These are phyloP conservation scores for Chalciporus pseudorubinellus DNA, from an alignment of 768 basidiomycete genomes.

Conservation along the genomic window DNA sequence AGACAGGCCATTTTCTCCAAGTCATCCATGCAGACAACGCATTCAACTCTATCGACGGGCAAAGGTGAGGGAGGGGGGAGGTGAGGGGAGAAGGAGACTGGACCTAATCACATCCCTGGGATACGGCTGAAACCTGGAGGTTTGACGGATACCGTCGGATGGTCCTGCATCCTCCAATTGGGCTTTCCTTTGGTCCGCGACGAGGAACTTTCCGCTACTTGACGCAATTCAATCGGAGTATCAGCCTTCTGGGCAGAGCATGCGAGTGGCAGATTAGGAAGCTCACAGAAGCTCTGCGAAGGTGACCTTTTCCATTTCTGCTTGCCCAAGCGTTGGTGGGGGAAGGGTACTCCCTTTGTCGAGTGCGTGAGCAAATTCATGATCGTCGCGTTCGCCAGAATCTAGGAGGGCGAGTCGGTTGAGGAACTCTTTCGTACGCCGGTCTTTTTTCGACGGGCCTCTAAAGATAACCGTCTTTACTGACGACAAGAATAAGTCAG, in stretches of 20 bases:
- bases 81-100: not conserved
- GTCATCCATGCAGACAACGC: slow-evolving; percentile 42
- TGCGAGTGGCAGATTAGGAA: not conserved
- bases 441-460: not conserved
- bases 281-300: slow-evolving; percentile 15
- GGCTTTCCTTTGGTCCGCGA: slow-evolving; percentile 2
- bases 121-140: not conserved
- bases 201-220: slow-evolving; percentile 14
- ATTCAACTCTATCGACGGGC: slow-evolving; percentile 27
- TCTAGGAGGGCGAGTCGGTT: slow-evolving; percentile 13
- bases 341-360: slow-evolving; percentile 28
- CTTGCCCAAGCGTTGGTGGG: slow-evolving; percentile 19
- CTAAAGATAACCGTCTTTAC: not conserved
- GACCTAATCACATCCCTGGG: not conserved
- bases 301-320: slow-evolving; percentile 13
- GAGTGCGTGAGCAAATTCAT: slow-evolving; percentile 31
- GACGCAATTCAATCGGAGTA: not conserved
- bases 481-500: not conserved
- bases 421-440: not conserved
- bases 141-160: too few relatives aligned
- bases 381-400: slow-evolving; percentile 14
- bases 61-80: not conserved
- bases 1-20: slow-evolving; percentile 24
- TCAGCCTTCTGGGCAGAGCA: not conserved
- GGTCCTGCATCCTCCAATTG: not conserved